Evolutionary conservation across 257 asterid genomes (phyloP), one percentile per base, ranked within the genome.

Genomic region (Solanum piurae): DNA sequence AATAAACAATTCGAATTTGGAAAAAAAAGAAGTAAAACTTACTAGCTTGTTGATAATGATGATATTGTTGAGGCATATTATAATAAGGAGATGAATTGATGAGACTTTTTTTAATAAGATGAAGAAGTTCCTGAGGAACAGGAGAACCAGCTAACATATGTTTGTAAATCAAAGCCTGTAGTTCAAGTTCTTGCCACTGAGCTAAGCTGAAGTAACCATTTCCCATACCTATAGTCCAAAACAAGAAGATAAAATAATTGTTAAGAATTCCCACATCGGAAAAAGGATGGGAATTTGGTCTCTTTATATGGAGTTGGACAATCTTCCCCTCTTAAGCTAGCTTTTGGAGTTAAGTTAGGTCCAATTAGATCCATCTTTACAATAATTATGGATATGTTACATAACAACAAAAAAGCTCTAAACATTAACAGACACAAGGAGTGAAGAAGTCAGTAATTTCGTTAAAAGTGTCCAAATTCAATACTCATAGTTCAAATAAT

Each of bases 111-210:
- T 95, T 91, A 66, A 97, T 91, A 36, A 94, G 93, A 88, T 93
- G 93, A 31, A 97, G 94, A n/a, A 97, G 94, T 68, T 95, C 95
- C 27, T 89, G 88, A n/a, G 99, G 98, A 86, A 97, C 90, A 87
- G 94, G 89, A 31, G 96, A 95, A 29, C 98, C 99, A 87, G 94
- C 94, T 25, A 92, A 88, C 96, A 96, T 94, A 75, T 96, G 98
- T 86, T 98, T 90, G 91, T 88, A 95, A 76, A 96, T 95, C 95
- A 95, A 87, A 40, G 98, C 98, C 91, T 96, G 98, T 20, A 96
- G 89, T 87, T 96, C 98, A 79, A 96, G 97, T 85, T 96, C 99
- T 92, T 96, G 98, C 99, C 99, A 95, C 77, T 96, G 99, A 6
- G 92, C 90, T 92, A 90, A 88, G 92, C 98, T 96, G 92, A 96